Evolutionary conservation across 2,329 filamentous ascomycete genomes (phyloP).

Genomic region (Pyricularia pennisetigena): DNA sequence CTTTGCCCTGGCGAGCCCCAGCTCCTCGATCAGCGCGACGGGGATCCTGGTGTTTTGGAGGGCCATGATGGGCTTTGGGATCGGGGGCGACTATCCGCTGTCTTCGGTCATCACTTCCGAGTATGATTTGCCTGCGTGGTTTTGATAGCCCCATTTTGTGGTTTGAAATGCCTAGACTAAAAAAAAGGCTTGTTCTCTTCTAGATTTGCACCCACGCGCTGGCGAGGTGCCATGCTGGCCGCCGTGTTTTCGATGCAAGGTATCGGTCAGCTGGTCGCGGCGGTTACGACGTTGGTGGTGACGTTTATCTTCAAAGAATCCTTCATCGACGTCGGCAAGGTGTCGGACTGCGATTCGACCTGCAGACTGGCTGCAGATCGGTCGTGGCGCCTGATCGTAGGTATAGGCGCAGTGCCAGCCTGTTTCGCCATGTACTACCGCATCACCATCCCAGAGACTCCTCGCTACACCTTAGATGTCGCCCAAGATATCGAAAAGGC

Average conservation of each 20-base stretch:
- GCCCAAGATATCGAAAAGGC: conserved; percentile 66
- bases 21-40: conserved; percentile 51
- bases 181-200: background rate
- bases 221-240: conserved; percentile 80
- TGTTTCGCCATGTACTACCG: conserved; percentile 72
- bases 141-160: background rate
- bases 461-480: conserved; percentile 80
- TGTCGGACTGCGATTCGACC: conserved; percentile 35
- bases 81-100: conserved; percentile 72
- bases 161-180: background rate
- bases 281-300: conserved; percentile 41
- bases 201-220: conserved; percentile 64
- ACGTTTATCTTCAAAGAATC: conserved; percentile 65
- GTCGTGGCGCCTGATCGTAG: conserved; percentile 78
- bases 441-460: conserved; percentile 77
- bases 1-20: conserved; percentile 51
- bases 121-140: conserved; percentile 24
- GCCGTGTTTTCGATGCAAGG: conserved; percentile 84
- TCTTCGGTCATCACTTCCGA: conserved; percentile 79
- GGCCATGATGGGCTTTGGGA: conserved; percentile 63
- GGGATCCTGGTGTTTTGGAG: conserved; percentile 73
- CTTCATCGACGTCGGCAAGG: conserved; percentile 47
- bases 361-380: conserved; percentile 55
- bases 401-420: conserved; percentile 70
- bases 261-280: conserved; percentile 67